Conservation (phyloP, 495 filamentous ascomycete species). For the Astrothelium subdiscretum region DNA sequence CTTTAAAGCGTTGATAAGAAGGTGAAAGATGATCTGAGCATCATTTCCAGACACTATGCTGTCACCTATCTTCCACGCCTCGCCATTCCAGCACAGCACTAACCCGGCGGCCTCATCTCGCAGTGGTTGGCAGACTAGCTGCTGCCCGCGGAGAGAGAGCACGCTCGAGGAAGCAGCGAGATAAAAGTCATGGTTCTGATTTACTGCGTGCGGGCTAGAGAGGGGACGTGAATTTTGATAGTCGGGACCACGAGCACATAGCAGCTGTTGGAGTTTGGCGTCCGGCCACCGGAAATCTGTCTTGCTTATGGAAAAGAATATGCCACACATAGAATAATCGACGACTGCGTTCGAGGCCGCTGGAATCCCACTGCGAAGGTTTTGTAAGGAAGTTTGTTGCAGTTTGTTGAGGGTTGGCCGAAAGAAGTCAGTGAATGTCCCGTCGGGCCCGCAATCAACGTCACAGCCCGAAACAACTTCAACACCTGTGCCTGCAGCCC, state of each 20-base stretch:
- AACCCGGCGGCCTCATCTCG: slow-evolving; percentile 47
- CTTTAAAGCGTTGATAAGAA: slow-evolving; percentile 40
- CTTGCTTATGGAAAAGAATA: slow-evolving; percentile 45
- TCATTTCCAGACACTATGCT: slow-evolving; percentile 57
- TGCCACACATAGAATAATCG: slow-evolving; percentile 46
- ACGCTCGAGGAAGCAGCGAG: slow-evolving; percentile 68
- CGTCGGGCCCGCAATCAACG: not conserved
- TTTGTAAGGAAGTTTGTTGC: not conserved
- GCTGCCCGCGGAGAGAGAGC: slow-evolving; percentile 66
- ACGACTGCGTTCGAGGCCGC: not conserved
- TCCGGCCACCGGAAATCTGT: slow-evolving; percentile 25
- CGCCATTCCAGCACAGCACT: slow-evolving; percentile 95
- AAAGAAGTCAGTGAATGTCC: too few species aligned
- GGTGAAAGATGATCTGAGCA: slow-evolving; percentile 54
- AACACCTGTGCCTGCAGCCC: not conserved
- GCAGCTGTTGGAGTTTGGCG: slow-evolving; percentile 31
- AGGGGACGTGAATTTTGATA: slow-evolving; percentile 14
- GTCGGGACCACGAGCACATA: slow-evolving; percentile 48
- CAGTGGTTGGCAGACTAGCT: slow-evolving; percentile 63
- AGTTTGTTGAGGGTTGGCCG: not conserved
- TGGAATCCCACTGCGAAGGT: not conserved
- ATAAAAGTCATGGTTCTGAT: not conserved
- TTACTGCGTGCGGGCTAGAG: not conserved
- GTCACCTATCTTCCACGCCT: slow-evolving; percentile 74
- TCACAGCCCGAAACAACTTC: not conserved